Evolutionary conservation across 768 basidiomycete genomes (phyloP), one percentile per base, ranked within the genome.

Genomic region (Xerocomellus chrysenteron): DNA sequence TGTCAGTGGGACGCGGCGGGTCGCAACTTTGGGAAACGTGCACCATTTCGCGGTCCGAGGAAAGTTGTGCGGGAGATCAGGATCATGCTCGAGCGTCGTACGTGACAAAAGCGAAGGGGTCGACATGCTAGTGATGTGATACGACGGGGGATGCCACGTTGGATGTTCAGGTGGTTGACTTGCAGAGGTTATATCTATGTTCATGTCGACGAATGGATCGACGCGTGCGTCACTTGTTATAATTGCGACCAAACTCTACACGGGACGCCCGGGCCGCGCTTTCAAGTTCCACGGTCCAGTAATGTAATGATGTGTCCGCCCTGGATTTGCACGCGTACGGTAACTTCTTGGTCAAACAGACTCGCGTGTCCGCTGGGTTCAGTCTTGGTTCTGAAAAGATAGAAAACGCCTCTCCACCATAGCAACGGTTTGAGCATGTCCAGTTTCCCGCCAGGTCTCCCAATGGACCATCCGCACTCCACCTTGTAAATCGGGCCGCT

Each of bases 41-140:
- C 26, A 84, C 86, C 86, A 86, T 73, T 80, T 82, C 0, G 80
- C 79, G 17, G 71, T 73, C 12, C 87, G 73, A 21, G 77, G 75
- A 65, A 88, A 88, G 61, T 85, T 83, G 52, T 73, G 59, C 4
- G 63, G 52, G 21, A 68, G 58, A 32, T 66, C 56, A 7, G 58
- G 33, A 48, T 74, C 70, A 2, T 59, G 52, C 6, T 60, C 52
- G 17, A 74, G 64, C 6, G 57, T 45, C 10, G 62, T 50, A 1
- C 17, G 47, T 2, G 62, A 65, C 21, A 48, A 33, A 5, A 64
- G 33, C 10, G 41, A 33, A 44, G 53, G 57, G 3, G 35, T 32
- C 0, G 70, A 71, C 3, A 59, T 2, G 8, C 40, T 46, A 1
- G 67, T 58, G 8, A 74, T 32, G 45, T 73, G 60, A 57, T 70